Percentiles rank a stretch among this genome's conserved stretches.
These are phyloP conservation scores for Penicillium decumbens DNA, from an alignment of 2,329 filamentous ascomycete species.

Conservation along the genomic window DNA sequence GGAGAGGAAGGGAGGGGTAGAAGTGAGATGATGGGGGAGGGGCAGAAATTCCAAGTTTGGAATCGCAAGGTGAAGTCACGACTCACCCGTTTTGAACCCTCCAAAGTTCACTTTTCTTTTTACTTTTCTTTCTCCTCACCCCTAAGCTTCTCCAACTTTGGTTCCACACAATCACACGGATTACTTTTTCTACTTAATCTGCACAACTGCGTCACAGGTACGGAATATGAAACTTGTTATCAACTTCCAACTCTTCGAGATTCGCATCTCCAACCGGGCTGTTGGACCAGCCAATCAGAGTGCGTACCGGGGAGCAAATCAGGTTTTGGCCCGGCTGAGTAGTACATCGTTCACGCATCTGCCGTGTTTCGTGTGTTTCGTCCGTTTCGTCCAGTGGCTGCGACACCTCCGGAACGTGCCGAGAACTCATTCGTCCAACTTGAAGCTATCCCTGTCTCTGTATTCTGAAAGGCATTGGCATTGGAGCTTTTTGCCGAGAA, in stretches of 20 bases:
- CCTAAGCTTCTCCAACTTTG: not conserved
- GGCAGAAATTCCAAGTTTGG: slow-evolving; percentile 1
- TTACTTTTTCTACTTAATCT: not conserved
- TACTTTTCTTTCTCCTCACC: not conserved
- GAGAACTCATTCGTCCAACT: not conserved
- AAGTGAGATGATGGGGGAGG: not conserved
- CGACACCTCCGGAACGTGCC: not conserved
- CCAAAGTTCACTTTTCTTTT: not conserved
- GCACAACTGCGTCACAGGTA: not conserved
- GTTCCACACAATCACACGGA: not conserved
- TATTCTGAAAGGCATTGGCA: not conserved
- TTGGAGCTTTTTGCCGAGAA: not conserved
- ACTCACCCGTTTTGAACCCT: slow-evolving; percentile 6
- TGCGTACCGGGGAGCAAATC: slow-evolving; percentile 11
- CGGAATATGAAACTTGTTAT: not conserved
- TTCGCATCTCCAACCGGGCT: slow-evolving; percentile 15
- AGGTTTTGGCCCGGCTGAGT: slow-evolving; percentile 17
- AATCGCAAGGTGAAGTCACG: slow-evolving; percentile 9
- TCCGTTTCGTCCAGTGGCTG: not conserved
- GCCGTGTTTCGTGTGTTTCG: not conserved
- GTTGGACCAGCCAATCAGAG: slow-evolving; percentile 22
- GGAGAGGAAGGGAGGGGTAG: not conserved
- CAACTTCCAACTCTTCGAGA: not conserved
- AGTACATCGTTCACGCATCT: not conserved
- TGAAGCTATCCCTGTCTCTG: not conserved